Base-by-base conservation (phyloP, 805 yeast species). In the Schwanniomyces yamadae region DNA sequence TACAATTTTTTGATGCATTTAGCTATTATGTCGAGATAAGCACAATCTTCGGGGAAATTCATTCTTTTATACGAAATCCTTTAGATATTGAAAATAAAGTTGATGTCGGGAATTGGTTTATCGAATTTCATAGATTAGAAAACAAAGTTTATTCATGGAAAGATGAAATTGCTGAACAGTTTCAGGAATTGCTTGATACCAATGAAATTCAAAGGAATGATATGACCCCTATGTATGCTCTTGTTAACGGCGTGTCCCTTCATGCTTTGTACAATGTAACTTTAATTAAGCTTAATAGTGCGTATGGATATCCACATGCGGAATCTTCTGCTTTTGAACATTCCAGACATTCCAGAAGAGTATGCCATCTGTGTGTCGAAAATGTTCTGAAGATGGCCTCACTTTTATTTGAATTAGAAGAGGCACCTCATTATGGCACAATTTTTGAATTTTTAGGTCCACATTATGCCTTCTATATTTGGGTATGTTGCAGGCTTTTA, bases 401-500 rank as follows among this genome's bases (percentile, higher is more conserved):
- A 22, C 11, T 37, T 5, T 37, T 40, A 7, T 37, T 46, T 2
- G 14, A 19, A 15, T 33, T 33, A 13, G 39, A 41, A 12, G 28
- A 34, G 12, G 11, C 25, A 7, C 18, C 23, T 5, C 31, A 36
- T 11, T 40, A 20, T 7, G 38, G 32, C n/a, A 11, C 28, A 2
- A 40, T 46, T 4, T 42, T 42, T 24, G 42, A 34, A 25, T 11
- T 40, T 4, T 36, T 45, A 22, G 52, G 52, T 1, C 52, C 52
- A 2, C 42, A 44, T 23, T 48, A 46, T 37, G 45, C 50, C 2
- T 48, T 48, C 35, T 28, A 45, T 5, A 28, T 48, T 9, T 48
- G 52, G 52, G 50, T 48, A 3, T 32, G 44, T 36, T 48, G 45
- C 2, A 36, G 52, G 32, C 41, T 48, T 2, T 21, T 46, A 4